Evolutionary conservation across 1,139 yeast species (phyloP), one percentile per base, ranked within the genome.

Genomic region (Blastobotrys indianensis): DNA sequence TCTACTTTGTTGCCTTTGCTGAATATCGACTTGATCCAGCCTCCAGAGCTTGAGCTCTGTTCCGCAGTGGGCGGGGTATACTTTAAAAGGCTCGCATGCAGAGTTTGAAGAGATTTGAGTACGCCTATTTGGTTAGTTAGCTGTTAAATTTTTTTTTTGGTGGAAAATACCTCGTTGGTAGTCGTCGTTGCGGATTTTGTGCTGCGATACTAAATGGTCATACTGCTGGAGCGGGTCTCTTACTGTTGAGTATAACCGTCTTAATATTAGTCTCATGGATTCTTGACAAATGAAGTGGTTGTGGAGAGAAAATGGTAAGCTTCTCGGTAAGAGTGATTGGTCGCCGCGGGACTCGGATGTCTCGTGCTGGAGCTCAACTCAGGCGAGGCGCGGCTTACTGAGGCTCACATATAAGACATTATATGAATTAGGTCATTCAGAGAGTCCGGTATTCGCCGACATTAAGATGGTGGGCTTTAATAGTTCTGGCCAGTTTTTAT

Each of bases 151-250:
- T 31, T 31, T 35, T 11, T 35, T 6, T 16, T 8, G n/a, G n/a
- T 29, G 8, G 8, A 13, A 31, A n/a, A 31, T 35, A 12, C 45
- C 45, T 34, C 73, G 56, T 63, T 85, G 94, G 61, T 80, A 78
- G 29, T 76, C 77, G 60, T 85, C 94, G 53, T 79, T 82, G 47
- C 76, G 68, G 42, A 85, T 69, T 48, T 66, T 69, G 1, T 82
- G 80, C 13, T 66, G 51, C 13, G 68, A 62, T 7, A 84, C 85
- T 41, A 77, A 66, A 45, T 67, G 53, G 52, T 83, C 77, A 60
- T 85, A 85, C 54, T 79, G 80, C 54, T 77, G 71, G 5, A 84
- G 56, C 0, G 94, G 94, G 20, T 50, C 48, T 31, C 41, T 16
- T n/a, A 40, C 41, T 4, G 43, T 32, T 2, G 41, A 32, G 28